Conservation (phyloP, 306 rosid genomes). For the Rosa chinensis region DNA sequence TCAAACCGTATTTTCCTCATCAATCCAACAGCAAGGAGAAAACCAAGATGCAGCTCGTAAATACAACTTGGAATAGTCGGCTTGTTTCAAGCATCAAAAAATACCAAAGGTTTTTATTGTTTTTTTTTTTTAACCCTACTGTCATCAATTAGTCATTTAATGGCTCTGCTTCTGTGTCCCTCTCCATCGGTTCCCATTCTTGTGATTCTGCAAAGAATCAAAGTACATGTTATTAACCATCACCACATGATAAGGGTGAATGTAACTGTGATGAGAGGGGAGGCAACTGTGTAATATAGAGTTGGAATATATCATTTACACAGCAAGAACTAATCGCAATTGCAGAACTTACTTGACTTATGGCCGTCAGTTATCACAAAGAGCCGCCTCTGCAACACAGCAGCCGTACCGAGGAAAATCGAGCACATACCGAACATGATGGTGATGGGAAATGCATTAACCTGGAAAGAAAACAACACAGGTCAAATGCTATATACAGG, state of each 20-base stretch:
- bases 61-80: conserved; percentile 4
- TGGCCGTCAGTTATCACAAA: conserved; percentile 57
- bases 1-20: not conserved
- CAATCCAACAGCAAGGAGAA: conserved; percentile 5
- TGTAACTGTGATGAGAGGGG: not conserved
- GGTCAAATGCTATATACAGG: not conserved
- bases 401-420: conserved; percentile 81
- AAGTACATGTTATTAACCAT: not conserved
- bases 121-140: conserved; percentile 13
- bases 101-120: conserved; percentile 10
- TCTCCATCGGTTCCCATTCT: conserved; percentile 65
- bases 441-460: conserved; percentile 93
- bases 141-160: conserved; percentile 53
- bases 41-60: not conserved
- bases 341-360: conserved; percentile 70
- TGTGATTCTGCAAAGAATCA: conserved; percentile 52
- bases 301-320: not conserved
- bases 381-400: conserved; percentile 82
- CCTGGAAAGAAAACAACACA: conserved; percentile 38
- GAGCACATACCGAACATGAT: conserved; percentile 99
- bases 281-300: not conserved
- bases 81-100: conserved; percentile 7
- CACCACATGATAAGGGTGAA: conserved; percentile 4
- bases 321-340: not conserved
- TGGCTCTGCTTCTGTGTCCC: conserved; percentile 78